Evolutionary conservation across 352 stramenopile genomes (phyloP).

Genomic region (Globisporangium takayamanum): DNA sequence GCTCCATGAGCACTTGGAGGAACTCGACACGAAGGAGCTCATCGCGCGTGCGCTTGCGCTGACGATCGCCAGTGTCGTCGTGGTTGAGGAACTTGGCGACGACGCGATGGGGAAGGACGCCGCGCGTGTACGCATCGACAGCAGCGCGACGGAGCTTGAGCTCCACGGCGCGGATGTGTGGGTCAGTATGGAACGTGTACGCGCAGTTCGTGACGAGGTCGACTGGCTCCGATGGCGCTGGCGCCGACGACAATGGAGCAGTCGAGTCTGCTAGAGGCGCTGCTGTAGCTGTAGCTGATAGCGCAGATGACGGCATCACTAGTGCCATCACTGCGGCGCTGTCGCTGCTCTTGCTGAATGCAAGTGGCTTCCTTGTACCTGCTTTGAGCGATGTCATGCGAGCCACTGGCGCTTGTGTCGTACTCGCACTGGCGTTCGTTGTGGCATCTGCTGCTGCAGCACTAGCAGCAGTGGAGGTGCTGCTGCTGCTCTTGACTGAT

Average conservation of each 20-base stretch:
- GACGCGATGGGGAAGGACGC: conserved; percentile 60
- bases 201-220: conserved; percentile 42
- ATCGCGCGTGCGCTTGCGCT: conserved; percentile 12
- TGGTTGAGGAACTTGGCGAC: conserved; percentile 69
- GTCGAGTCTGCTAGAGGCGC: neutral
- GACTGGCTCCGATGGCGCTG: neutral
- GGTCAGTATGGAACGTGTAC: conserved; percentile 79
- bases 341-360: neutral
- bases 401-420: neutral
- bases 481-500: neutral
- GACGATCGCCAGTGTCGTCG: conserved; percentile 13
- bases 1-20: conserved; percentile 90
- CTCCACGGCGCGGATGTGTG: conserved; percentile 75
- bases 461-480: neutral
- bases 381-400: conserved; percentile 6
- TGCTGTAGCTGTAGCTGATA: neutral
- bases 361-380: neutral
- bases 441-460: neutral
- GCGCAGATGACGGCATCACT: neutral
- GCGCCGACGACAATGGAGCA: too few species aligned
- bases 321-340: neutral
- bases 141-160: conserved; percentile 78
- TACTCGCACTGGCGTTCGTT: neutral
- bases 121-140: conserved; percentile 58
- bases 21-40: conserved; percentile 85